A percentile compares a stretch with the other conserved stretches of the same genome.
These are phyloP conservation scores for Dissophora ornata DNA, from an alignment of 192 early-diverging fungal genomes.

Conservation along the genomic window DNA sequence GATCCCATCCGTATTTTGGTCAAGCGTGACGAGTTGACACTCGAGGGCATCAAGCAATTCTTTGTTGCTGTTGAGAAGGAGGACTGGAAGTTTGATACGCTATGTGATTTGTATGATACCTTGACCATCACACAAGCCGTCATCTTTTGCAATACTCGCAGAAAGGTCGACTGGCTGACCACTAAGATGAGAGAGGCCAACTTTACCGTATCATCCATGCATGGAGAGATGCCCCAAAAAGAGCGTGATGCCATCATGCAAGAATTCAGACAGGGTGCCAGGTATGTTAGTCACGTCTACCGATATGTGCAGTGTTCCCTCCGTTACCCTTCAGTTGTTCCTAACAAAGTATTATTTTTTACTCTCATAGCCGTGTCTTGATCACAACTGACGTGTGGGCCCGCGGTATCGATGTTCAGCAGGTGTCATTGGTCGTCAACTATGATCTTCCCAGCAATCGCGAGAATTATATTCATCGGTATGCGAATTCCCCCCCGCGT, in stretches of 20 bases:
- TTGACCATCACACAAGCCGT: slow-evolving; percentile 98
- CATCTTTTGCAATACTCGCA: slow-evolving; percentile 97
- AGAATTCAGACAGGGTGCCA: slow-evolving; percentile 93
- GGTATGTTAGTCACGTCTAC: no score
- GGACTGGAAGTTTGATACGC: slow-evolving; percentile 98
- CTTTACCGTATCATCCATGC: slow-evolving; percentile 98
- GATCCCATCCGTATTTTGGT: slow-evolving; percentile 95
- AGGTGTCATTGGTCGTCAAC: slow-evolving; percentile 97
- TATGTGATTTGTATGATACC: slow-evolving; percentile 97
- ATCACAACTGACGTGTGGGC: slow-evolving; percentile 99
- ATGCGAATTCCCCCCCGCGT: no score
- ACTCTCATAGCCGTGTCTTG: slow-evolving; percentile 81
- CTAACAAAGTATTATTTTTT: no score
- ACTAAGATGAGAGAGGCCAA: slow-evolving; percentile 96
- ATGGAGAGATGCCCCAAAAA: slow-evolving; percentile 99
- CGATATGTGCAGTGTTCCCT: no score
- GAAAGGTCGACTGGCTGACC: slow-evolving; percentile 98
- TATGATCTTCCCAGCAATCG: slow-evolving; percentile 97
- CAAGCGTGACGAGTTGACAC: slow-evolving; percentile 98
- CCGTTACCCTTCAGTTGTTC: no score
- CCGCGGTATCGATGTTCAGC: slow-evolving; percentile 99
- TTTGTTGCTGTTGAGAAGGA: slow-evolving; percentile 97
- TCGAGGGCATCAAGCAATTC: slow-evolving; percentile 99
- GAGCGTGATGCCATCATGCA: slow-evolving; percentile 98
- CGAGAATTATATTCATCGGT: slow-evolving; percentile 98